Conservation (phyloP, 2,329 filamentous ascomycete species). For the Chaetomium olivaceum region DNA sequence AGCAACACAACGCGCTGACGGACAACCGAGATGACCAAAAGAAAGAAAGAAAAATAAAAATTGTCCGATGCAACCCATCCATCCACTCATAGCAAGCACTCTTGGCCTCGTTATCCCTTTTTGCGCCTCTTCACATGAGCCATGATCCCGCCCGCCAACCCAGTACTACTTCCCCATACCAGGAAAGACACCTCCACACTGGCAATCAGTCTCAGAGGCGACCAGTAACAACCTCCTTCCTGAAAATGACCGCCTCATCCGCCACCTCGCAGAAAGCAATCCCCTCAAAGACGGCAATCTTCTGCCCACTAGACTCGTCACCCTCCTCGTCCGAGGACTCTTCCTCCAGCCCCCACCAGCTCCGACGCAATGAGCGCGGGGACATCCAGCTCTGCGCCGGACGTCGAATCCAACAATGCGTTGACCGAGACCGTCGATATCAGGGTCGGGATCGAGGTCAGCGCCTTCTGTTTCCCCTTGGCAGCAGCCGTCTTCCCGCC, state of each 20-base stretch:
- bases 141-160: not conserved
- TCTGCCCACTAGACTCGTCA: conserved; percentile 32
- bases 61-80: not conserved
- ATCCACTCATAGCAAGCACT: not conserved
- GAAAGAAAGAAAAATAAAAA: not conserved
- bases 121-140: not conserved
- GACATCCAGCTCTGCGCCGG: conserved; percentile 3
- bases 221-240: conserved; percentile 55
- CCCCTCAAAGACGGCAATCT: conserved; percentile 43
- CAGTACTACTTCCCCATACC: no score
- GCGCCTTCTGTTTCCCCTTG: conserved; percentile 33
- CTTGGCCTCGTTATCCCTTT: not conserved
- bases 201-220: conserved; percentile 43
- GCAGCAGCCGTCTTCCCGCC: conserved; percentile 31
- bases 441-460: not conserved
- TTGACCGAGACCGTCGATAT: not conserved
- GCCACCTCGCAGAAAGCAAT: conserved; percentile 47
- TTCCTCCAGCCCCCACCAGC: not conserved
- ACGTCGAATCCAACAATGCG: not conserved
- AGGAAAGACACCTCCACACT: not conserved
- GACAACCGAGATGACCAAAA: not conserved
- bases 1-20: not conserved
- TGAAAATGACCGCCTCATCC: conserved; percentile 53
- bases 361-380: conserved; percentile 7
- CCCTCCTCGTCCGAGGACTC: conserved; percentile 39